Percentiles rank a stretch among this genome's conserved stretches.
Evolutionary conservation across 139 green algal genomes (phyloP).

Genomic region (Chlorella sp.): DNA sequence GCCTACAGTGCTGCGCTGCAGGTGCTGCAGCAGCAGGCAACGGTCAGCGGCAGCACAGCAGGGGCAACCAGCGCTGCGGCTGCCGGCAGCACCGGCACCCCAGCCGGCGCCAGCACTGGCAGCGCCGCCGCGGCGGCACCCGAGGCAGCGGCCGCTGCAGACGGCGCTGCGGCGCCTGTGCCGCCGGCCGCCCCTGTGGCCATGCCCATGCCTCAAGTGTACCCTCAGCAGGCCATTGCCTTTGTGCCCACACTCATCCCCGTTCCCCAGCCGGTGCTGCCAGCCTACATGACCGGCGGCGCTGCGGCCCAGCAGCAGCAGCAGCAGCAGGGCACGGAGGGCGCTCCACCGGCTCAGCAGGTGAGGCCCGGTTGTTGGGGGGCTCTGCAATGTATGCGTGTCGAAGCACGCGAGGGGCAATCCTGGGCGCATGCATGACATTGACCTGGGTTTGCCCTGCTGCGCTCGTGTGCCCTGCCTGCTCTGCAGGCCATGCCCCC

Average conservation of each 20-base stretch:
- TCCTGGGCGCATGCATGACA: no score
- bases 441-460: no score
- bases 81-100: neutral
- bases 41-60: neutral
- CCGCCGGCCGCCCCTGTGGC: neutral
- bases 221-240: constrained; percentile 2
- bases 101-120: neutral
- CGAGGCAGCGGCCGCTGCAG: neutral
- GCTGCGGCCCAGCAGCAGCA: neutral
- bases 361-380: neutral
- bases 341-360: constrained; percentile 18
- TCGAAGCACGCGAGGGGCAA: no score
- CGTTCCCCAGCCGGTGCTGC: constrained; percentile 41
- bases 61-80: neutral
- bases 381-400: no score
- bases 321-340: constrained; percentile 27
- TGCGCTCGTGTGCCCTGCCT: no score
- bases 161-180: no score
- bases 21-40: constrained; percentile 36
- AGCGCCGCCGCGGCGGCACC: neutral
- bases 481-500: constrained; percentile 1
- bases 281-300: neutral
- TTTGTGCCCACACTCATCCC: constrained; percentile 43
- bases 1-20: constrained; percentile 53
- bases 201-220: neutral